phyloP scores from a whole-genome alignment of 371 early-diverging fungal genomes.

The Blyttiomyces sp. region DNA sequence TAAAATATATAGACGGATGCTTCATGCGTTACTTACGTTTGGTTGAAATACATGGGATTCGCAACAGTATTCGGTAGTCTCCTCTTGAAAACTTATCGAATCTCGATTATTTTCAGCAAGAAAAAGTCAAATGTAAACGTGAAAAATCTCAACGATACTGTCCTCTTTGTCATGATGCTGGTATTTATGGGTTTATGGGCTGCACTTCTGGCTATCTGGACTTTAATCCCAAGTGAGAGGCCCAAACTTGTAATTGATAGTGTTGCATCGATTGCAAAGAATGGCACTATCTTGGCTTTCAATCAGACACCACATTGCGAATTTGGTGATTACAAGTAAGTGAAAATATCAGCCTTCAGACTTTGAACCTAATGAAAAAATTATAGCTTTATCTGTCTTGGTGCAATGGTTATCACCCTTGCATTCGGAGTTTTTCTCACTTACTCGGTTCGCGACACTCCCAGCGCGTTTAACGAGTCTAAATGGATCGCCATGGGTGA shows the following conservation, averaged over 20 bases:
- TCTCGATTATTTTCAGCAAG: slow-evolving; percentile 1
- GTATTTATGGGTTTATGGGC: slow-evolving; percentile 6
- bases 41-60: slow-evolving; percentile 20
- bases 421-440: slow-evolving; percentile 1
- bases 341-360: not conserved
- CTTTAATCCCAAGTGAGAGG: not conserved
- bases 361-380: not conserved
- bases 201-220: slow-evolving; percentile 8
- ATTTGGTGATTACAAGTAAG: slow-evolving; percentile 4
- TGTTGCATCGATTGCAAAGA: slow-evolving; percentile 2
- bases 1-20: slow-evolving; percentile 1
- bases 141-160: not conserved
- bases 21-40: not conserved
- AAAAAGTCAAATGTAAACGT: not conserved
- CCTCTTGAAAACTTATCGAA: slow-evolving; percentile 6
- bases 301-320: slow-evolving; percentile 2
- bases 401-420: not conserved
- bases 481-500: slow-evolving; percentile 12
- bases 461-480: slow-evolving; percentile 16
- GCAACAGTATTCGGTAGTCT: slow-evolving; percentile 13
- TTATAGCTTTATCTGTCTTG: slow-evolving; percentile 4
- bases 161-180: not conserved
- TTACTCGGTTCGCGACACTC: slow-evolving; percentile 4
- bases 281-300: not conserved
- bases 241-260: slow-evolving; percentile 1